A percentile compares a stretch with the other conserved stretches of the same genome.
Conservation (phyloP, 345 rosid genomes). For the Turritis glabra region DNA sequence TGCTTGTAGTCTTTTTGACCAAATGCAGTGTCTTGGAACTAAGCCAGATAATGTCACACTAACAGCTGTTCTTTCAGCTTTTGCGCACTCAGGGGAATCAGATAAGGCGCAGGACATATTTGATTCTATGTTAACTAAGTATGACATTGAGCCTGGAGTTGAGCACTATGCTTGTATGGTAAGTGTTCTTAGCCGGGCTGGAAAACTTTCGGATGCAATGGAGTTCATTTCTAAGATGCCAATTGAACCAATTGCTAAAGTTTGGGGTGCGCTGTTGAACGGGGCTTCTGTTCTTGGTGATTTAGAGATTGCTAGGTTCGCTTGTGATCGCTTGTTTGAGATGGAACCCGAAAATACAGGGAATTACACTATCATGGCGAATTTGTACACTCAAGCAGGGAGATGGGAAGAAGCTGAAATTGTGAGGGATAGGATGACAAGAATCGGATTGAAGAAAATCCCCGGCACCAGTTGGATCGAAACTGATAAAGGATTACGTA, state of each 20-base stretch:
- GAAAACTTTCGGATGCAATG: slow-evolving; percentile 68
- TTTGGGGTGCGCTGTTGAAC: slow-evolving; percentile 85
- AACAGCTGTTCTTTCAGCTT: slow-evolving; percentile 73
- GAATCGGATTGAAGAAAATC: slow-evolving; percentile 68
- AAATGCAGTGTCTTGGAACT: slow-evolving; percentile 54
- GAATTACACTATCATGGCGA: slow-evolving; percentile 76
- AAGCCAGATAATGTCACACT: slow-evolving; percentile 74
- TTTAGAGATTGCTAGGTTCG: slow-evolving; percentile 62
- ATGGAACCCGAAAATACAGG: slow-evolving; percentile 82
- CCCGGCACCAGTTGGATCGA: slow-evolving; percentile 82
- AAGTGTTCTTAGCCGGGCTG: slow-evolving; percentile 72
- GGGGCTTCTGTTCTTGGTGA: slow-evolving; percentile 75
- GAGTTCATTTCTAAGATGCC: slow-evolving; percentile 73
- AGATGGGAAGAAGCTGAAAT: slow-evolving; percentile 84
- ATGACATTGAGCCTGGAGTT: slow-evolving; percentile 53
- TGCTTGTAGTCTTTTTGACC: slow-evolving; percentile 53
- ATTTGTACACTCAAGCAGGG: slow-evolving; percentile 73
- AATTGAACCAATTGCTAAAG: slow-evolving; percentile 64
- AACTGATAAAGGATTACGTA: slow-evolving; percentile 45
- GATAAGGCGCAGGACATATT: slow-evolving; percentile 62
- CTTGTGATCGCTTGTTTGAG: slow-evolving; percentile 61
- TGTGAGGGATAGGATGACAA: slow-evolving; percentile 59
- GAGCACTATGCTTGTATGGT: slow-evolving; percentile 92
- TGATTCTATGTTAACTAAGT: slow-evolving; percentile 49
- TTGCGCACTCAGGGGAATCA: slow-evolving; percentile 69